Evolutionary conservation across 257 asterid genomes (phyloP).

Genomic region (Solanum tacnaense): DNA sequence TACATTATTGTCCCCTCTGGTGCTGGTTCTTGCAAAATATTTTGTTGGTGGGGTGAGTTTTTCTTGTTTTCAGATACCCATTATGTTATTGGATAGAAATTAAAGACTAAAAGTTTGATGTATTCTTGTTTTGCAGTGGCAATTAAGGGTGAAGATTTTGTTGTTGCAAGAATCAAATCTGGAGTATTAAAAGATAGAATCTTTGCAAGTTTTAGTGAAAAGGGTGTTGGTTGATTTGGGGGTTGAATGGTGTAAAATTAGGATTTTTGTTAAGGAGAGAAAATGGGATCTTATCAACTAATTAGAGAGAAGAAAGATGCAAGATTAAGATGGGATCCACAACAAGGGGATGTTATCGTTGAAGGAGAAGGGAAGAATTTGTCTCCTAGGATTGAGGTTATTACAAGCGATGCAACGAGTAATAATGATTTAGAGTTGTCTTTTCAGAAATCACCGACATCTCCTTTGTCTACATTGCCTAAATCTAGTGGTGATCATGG

Average conservation of each 20-base stretch:
- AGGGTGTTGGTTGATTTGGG: not conserved
- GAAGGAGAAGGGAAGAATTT: not conserved
- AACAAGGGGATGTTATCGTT: not conserved
- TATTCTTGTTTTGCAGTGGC: not conserved
- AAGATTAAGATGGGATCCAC: not conserved
- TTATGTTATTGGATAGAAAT: not conserved
- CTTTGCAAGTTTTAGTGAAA: not conserved
- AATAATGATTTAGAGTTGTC: not conserved
- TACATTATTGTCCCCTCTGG: not conserved
- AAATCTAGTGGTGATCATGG: not conserved
- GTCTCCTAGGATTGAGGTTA: not conserved
- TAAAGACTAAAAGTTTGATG: not conserved
- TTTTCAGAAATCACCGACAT: not conserved
- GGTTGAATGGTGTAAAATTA: not conserved
- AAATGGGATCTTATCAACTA: constrained; percentile 3
- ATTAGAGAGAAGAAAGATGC: not conserved
- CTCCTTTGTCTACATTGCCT: not conserved
- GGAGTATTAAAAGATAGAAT: not conserved
- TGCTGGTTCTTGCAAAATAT: not conserved
- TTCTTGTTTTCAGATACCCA: not conserved
- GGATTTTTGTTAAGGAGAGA: not conserved
- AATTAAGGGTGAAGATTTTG: not conserved
- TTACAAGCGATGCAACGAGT: not conserved
- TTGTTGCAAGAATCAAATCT: not conserved
- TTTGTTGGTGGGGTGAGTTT: not conserved